Evolutionary conservation across 2,329 filamentous ascomycete genomes (phyloP), one percentile per base, ranked within the genome.

Genomic region (Madurella fahalii): DNA sequence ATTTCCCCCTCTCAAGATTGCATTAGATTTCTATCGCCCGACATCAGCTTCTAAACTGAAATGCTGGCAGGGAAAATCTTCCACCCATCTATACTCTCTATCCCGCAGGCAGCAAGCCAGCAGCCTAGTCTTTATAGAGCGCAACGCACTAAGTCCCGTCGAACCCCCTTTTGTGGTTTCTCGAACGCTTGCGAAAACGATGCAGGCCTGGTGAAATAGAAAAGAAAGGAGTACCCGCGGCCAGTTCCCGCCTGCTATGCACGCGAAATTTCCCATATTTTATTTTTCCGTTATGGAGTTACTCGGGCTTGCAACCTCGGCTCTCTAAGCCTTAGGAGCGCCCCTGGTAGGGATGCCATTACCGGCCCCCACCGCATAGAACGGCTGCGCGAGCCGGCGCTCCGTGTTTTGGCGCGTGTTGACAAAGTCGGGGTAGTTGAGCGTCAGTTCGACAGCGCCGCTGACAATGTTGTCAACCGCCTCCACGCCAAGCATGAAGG

Each of bases 401-500:
- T 87, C 84, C 17, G 69, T 75, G 79, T 90, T 90, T 71, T 80
- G 74, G 66, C 87, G 84, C 53, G 73, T 73, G 77, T 96, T 96
- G 79, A 96, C 91, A 69, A 96, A 95, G 76, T 96, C 91, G 57
- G 92, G 92, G 79, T 96, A 94, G 82, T 96, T 96, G 70, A 96
- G 83, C 32, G 92, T 96, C 68, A 96, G 77, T 80, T 96, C 92
- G 44, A 92, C 88, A 39, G 89, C 86, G 63, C 92, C 92, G 72
- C 87, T 92, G 74, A 92, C 83, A 68, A 96, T 90, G 77, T 90
- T 84, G 76, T 96, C 92, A 40, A 85, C 91, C 47, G 92, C 92
- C 77, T 96, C 92, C 17, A 96, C 92, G 70, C 92, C 92, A 59
- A 96, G 80, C 92, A 96, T 96, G 75, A 96, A 96, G 25, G 88